These are phyloP conservation scores for Trichoderma koningii DNA, from an alignment of 2,329 filamentous ascomycete genomes.

Conservation along the genomic window DNA sequence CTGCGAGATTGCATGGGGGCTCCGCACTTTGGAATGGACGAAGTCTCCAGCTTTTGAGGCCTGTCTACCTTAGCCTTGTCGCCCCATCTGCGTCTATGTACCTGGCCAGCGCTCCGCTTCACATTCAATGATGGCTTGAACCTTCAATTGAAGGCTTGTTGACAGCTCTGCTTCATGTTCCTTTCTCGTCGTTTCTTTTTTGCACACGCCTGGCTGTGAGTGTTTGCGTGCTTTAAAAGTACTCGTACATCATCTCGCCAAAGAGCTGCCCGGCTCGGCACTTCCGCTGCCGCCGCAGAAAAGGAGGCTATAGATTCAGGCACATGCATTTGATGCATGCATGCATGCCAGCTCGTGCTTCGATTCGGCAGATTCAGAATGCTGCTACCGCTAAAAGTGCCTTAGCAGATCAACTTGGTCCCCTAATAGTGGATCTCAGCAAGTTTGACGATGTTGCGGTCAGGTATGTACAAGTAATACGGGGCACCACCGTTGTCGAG, in stretches of 20 bases:
- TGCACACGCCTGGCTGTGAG: not conserved
- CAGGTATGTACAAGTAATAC: conserved; percentile 3
- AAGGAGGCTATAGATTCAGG: conserved; percentile 9
- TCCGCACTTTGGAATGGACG: conserved; percentile 16
- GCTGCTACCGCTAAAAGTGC: not conserved
- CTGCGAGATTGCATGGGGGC: conserved; percentile 22
- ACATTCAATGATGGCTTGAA: conserved; percentile 15
- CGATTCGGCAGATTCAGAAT: not conserved
- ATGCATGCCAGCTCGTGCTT: not conserved
- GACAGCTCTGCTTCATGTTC: not conserved
- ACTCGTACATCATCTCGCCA: conserved; percentile 5
- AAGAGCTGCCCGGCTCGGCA: conserved; percentile 10
- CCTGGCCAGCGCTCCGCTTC: not conserved
- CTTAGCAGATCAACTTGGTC: conserved; percentile 11
- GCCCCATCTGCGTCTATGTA: too few species aligned
- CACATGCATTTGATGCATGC: too few species aligned
- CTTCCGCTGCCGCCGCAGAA: conserved; percentile 12
- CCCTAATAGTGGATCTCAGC: conserved; percentile 21
- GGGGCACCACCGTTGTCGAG: not conserved
- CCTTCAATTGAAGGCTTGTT: not conserved
- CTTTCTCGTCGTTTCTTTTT: too few species aligned
- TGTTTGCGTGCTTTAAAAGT: not conserved
- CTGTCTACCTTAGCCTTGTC: too few species aligned
- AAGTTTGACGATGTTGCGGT: conserved; percentile 15
- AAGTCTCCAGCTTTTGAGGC: too few species aligned